Base-by-base conservation (phyloP, 2,329 filamentous ascomycete species). In the Sporothrix dimorphospora region DNA sequence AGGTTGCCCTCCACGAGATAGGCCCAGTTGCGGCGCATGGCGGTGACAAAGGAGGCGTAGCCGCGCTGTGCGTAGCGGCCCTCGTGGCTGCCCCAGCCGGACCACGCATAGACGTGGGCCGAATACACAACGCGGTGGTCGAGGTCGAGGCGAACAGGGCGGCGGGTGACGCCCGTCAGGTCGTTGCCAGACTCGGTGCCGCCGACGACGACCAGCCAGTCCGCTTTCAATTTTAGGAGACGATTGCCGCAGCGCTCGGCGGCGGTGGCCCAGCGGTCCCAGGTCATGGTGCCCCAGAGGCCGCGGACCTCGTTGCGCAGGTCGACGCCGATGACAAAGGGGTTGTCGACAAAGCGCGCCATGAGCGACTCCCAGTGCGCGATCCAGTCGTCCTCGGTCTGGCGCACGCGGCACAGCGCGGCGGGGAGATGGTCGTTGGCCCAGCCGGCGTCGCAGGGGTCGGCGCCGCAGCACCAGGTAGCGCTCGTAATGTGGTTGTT, bases 401-500 rank as follows among this genome's bases (percentile, higher is more conserved):
- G 90, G 40, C 80, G 81, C 71, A 92, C 81, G 42, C 85, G 85
- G 79, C 90, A 92, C 49, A 91, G 76, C 16, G 84, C 81, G 3
- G 86, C 86, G 3, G 73, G 70, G 38, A 91, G 83, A 76, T 91
- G 85, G 77, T 90, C 86, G 78, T 92, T 92, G 57, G 86, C 83
- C 90, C 90, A 92, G 70, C 85, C 85, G 24, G 88, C 85, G 78
- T 92, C 90, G 80, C 90, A 92, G 0, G 89, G 88, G 77, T 92
- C 87, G 30, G 86, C 87, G 68, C 89, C 90, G 78, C 90, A 91
- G 80, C 90, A 92, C 90, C 90, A 92, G 7, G 86, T 87, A 11
- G 90, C 88, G 63, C 85, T 85, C 1, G 90, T 92, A 79, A 92
- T 92, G 79, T 92, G 90, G 79, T 92, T 88, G 82, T 92, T 92